A percentile compares a stretch with the other conserved stretches of the same genome.
Conservation (phyloP, 495 filamentous ascomycete species). For the Aspergillus hancockii region DNA sequence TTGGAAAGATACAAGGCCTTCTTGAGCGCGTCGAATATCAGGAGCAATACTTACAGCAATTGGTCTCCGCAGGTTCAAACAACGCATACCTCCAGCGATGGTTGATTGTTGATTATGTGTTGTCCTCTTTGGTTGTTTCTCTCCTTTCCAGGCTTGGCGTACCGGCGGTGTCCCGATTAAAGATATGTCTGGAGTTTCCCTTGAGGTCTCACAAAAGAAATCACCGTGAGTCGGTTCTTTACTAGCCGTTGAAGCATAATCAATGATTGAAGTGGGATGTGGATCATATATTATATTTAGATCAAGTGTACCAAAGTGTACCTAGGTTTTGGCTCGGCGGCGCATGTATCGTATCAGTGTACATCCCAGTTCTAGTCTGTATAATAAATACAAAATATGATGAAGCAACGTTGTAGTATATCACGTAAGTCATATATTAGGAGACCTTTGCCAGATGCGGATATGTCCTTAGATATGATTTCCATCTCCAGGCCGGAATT, state of each 20-base stretch:
- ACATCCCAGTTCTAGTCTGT: not conserved
- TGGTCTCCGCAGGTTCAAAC: conserved; percentile 25
- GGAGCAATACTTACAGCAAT: conserved; percentile 12
- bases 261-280: not conserved
- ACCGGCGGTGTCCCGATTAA: not conserved
- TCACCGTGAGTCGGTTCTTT: not conserved
- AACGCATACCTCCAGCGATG: conserved; percentile 2
- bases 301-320: conserved; percentile 1
- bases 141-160: not conserved
- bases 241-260: not conserved
- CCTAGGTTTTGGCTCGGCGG: not conserved
- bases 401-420: not conserved
- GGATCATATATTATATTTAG: not conserved
- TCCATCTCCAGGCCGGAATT: conserved; percentile 45
- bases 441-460: not conserved
- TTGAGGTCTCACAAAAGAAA: not conserved
- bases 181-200: not conserved
- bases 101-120: not conserved
- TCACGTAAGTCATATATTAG: not conserved
- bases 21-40: conserved; percentile 28
- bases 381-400: not conserved
- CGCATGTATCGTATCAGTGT: not conserved
- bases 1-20: conserved; percentile 38
- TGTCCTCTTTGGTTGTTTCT: not conserved
- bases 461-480: conserved; percentile 28